Base-by-base conservation (phyloP, 1,139 yeast species). In the Lodderomyces elongisporus region DNA sequence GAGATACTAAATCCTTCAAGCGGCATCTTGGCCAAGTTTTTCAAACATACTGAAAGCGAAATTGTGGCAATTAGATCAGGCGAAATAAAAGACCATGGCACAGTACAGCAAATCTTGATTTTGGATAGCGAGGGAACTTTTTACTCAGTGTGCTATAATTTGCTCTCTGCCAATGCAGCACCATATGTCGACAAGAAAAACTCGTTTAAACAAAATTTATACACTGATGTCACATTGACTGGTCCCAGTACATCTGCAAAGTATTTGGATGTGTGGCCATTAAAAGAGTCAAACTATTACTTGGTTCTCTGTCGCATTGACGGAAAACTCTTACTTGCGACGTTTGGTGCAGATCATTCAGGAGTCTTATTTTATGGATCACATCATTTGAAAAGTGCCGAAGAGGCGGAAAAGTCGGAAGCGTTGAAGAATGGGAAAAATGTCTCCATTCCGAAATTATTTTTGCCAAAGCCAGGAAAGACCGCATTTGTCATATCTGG, bases 401-500 rank as follows among this genome's bases (percentile, higher is more conserved):
- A 21, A 42, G 66, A 37, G 61, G 5, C 62, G 51, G 62, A 3
- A 46, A 9, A 24, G 6, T 8, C 7, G 7, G n/a, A n/a, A n/a
- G n/a, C n/a, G n/a, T 18, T 18, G 10, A 58, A 26, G 26, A 22
- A 32, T 8, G 60, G 57, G 20, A n/a, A n/a, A n/a, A n/a, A n/a
- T n/a, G n/a, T n/a, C n/a, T n/a, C n/a, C n/a, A n/a, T n/a, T n/a
- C 88, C 89, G 2, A 61, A 58, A 38, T 54, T 84, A 31, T 67
- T 63, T 33, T 64, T 82, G 18, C 93, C 93, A 5, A 54, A 61
- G 6, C 84, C 85, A 1, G 70, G 72, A 4, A 62, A 65, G 13
- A 77, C 88, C 0, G 81, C 85, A 2, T 80, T 79, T 54, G 72
- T 84, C 4, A 61, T 78, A 2, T 66, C 81, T 36, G 74, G 74